Evolutionary conservation across 2,329 filamentous ascomycete genomes (phyloP), one percentile per base, ranked within the genome.

Genomic region (Xylaria sp.): DNA sequence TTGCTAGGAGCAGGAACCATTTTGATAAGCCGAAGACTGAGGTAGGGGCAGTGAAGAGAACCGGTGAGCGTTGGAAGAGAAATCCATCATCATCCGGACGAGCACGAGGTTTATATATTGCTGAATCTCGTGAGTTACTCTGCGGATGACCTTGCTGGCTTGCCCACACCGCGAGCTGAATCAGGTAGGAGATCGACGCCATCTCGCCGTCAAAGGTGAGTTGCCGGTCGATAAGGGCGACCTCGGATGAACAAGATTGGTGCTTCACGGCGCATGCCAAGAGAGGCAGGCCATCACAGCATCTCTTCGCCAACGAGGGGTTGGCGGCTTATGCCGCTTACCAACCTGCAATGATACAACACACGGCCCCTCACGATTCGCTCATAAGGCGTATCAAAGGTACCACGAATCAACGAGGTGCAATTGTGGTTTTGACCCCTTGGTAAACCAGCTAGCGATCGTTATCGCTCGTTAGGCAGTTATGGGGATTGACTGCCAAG

Each of bases 1-100:
- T 62, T 68, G 42, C 23, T 28, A 38, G 68, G 31, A 58, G 63
- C 48, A 38, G 59, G 54, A 33, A 72, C 53, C 72, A 73, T 73
- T 38, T 59, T 71, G 70, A 65, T 20, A 54, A 54, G 6, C 20
- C 17, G 38, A 28, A 15, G 51, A 42, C 46, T 42, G 36, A 46
- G 54, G 59, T 42, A 48, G 31, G 49, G 40, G 23, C 31, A 40
- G 46, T n/a, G 59, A 31, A 60, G 56, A 65, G 17, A 42, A 26
- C n/a, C 36, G 31, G 56, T 46, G 42, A 59, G 61, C 63, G 58
- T 13, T 42, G 68, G 44, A 48, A 56, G 44, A 7, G 17, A 33
- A 42, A 17, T 40, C 17, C 49, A 48, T 70, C 38, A 28, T 59
- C 44, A 23, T 26, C 4, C 13, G 53, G 65, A 57, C 17, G 42